phyloP scores from a whole-genome alignment of 2,329 filamentous ascomycete genomes.

The Ilyonectria mors-panacis region DNA sequence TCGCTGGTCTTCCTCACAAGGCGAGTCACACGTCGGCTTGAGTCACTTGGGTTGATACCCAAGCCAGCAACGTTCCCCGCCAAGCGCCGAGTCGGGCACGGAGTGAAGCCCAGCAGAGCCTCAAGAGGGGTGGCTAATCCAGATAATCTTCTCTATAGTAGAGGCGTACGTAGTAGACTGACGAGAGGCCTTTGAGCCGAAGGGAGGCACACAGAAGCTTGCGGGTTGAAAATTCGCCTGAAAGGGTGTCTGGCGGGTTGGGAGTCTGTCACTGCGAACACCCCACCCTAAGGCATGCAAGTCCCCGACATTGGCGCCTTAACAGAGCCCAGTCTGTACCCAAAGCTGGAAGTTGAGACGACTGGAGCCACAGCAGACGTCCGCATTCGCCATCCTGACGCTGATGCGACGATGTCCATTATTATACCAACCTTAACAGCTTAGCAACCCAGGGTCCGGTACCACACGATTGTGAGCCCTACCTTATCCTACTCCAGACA shows the following conservation, averaged over 20 bases:
- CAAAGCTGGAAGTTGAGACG: slow-evolving; percentile 22
- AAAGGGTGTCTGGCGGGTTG: slow-evolving; percentile 6
- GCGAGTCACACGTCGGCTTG: slow-evolving; percentile 4
- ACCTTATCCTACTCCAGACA: slow-evolving; percentile 18
- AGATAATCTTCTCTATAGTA: slow-evolving; percentile 4
- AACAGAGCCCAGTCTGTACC: slow-evolving; percentile 29
- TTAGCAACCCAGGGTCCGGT: slow-evolving; percentile 14
- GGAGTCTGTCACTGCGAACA: slow-evolving; percentile 17
- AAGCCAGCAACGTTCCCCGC: slow-evolving; percentile 23
- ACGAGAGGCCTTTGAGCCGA: slow-evolving; percentile 12
- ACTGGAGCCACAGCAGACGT: slow-evolving; percentile 25
- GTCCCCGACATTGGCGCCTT: slow-evolving; percentile 28
- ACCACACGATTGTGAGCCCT: slow-evolving; percentile 19
- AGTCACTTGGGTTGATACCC: slow-evolving; percentile 29
- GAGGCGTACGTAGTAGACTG: slow-evolving; percentile 12
- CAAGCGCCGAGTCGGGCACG: slow-evolving; percentile 28
- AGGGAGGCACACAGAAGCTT: slow-evolving; percentile 16
- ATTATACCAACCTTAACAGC: slow-evolving; percentile 25
- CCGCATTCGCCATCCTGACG: slow-evolving; percentile 27
- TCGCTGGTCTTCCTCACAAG: neutral
- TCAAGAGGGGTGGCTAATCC: slow-evolving; percentile 23
- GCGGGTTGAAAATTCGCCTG: slow-evolving; percentile 19
- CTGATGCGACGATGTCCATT: slow-evolving; percentile 23
- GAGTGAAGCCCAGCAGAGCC: slow-evolving; percentile 29
- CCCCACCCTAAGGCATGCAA: slow-evolving; percentile 23